These are phyloP conservation scores for Kodamaea nitidulidarum DNA, from an alignment of 805 yeast genomes.

Conservation along the genomic window DNA sequence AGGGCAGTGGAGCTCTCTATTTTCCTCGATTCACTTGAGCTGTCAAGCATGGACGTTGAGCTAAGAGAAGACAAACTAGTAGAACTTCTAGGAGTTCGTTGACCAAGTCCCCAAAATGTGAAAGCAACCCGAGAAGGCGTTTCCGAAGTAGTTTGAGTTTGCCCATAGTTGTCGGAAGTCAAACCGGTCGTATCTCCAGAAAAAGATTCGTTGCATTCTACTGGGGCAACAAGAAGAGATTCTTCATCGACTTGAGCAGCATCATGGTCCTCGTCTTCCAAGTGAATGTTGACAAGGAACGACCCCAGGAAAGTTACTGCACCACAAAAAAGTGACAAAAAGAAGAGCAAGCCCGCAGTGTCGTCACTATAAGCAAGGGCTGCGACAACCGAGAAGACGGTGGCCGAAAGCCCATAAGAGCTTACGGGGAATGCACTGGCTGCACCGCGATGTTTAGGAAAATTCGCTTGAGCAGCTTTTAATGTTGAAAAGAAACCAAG, in stretches of 20 bases:
- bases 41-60: conserved; percentile 3
- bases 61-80: conserved; percentile 11
- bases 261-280: conserved; percentile 24
- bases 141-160: too few relatives aligned
- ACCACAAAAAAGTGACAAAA: conserved; percentile 54
- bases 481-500: conserved; percentile 56
- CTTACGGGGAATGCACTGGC: conserved; percentile 70
- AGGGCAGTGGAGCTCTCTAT: conserved; percentile 3
- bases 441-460: conserved; percentile 65
- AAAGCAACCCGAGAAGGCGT: conserved; percentile 28
- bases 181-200: background rate
- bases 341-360: conserved; percentile 51
- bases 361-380: conserved; percentile 49
- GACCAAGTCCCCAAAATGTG: conserved; percentile 40
- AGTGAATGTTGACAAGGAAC: conserved; percentile 40
- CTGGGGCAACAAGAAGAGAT: background rate
- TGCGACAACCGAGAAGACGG: conserved; percentile 56
- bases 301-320: conserved; percentile 40
- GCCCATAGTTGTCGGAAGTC: too few relatives aligned
- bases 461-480: conserved; percentile 57
- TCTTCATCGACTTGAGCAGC: conserved; percentile 3
- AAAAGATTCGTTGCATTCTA: background rate
- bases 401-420: conserved; percentile 67
- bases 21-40: conserved; percentile 10
- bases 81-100: conserved; percentile 24